phyloP scores from a whole-genome alignment of 2,329 filamentous ascomycete species.

The Bimuria novae-zelandiae region DNA sequence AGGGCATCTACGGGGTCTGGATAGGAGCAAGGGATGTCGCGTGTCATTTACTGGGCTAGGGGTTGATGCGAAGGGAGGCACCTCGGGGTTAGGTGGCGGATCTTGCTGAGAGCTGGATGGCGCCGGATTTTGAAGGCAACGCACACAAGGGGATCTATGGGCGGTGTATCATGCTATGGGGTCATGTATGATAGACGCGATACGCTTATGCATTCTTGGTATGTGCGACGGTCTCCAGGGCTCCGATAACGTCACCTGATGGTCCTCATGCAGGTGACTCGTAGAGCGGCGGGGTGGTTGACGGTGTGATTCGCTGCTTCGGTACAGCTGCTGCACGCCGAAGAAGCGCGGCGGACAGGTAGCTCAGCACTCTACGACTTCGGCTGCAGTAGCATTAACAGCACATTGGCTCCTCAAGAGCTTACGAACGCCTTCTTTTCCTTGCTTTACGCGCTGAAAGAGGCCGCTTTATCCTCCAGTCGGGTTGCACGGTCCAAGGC shows the following conservation, averaged over 20 bases:
- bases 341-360: too few relatives aligned
- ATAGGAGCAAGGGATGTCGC: slow-evolving; percentile 7
- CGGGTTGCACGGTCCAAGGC: slow-evolving; percentile 1
- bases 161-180: slow-evolving; percentile 5
- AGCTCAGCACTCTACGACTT: too few relatives aligned
- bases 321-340: neutral
- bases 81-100: slow-evolving; percentile 3
- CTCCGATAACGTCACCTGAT: slow-evolving; percentile 9
- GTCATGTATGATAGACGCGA: slow-evolving; percentile 12
- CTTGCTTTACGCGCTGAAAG: neutral
- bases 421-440: too few relatives aligned
- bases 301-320: slow-evolving; percentile 9
- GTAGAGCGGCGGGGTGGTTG: neutral
- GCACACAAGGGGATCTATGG: slow-evolving; percentile 2
- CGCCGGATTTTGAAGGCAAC: neutral
- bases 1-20: slow-evolving; percentile 11
- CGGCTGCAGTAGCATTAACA: too few relatives aligned
- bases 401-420: too few relatives aligned
- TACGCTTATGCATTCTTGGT: slow-evolving; percentile 2
- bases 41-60: slow-evolving; percentile 2
- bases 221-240: neutral
- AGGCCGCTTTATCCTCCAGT: neutral
- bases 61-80: slow-evolving; percentile 2
- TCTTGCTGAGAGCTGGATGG: slow-evolving; percentile 1
- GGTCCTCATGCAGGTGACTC: neutral